These are phyloP conservation scores for Globisporangium parvum DNA, from an alignment of 352 stramenopile genomes.

Conservation along the genomic window DNA sequence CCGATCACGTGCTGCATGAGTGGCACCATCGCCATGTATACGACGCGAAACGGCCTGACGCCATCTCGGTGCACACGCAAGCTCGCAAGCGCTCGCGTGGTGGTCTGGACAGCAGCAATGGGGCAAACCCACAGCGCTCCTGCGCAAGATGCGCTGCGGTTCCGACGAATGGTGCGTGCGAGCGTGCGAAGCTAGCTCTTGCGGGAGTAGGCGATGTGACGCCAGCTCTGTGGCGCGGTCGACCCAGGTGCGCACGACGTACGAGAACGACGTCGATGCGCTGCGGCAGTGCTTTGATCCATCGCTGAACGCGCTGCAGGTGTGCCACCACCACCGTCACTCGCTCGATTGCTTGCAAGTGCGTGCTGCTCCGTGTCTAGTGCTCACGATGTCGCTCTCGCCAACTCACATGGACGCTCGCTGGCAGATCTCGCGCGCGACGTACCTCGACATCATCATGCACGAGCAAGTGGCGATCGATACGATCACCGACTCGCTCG, in stretches of 20 bases:
- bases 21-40: too few species aligned
- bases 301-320: conserved; percentile 47
- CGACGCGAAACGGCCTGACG: not conserved
- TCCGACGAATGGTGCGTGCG: conserved; percentile 42
- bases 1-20: too few species aligned
- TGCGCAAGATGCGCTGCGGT: conserved; percentile 39
- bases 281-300: conserved; percentile 35
- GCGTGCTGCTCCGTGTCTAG: not conserved
- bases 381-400: not conserved
- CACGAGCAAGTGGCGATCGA: conserved; percentile 52
- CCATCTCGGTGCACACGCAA: too few species aligned
- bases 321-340: conserved; percentile 1
- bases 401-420: not conserved
- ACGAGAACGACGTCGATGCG: conserved; percentile 35
- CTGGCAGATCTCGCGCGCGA: conserved; percentile 55
- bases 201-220: conserved; percentile 3
- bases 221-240: not conserved
- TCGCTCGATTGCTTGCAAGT: not conserved
- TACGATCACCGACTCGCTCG: conserved; percentile 48
- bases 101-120: conserved; percentile 12
- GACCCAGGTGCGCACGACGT: conserved; percentile 38
- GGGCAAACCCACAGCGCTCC: conserved; percentile 57
- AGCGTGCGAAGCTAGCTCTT: not conserved
- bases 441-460: conserved; percentile 71
- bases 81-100: too few species aligned